Evolutionary conservation across 1,284 basidiomycete species (phyloP).

Genomic region (Ganoderma sinense): DNA sequence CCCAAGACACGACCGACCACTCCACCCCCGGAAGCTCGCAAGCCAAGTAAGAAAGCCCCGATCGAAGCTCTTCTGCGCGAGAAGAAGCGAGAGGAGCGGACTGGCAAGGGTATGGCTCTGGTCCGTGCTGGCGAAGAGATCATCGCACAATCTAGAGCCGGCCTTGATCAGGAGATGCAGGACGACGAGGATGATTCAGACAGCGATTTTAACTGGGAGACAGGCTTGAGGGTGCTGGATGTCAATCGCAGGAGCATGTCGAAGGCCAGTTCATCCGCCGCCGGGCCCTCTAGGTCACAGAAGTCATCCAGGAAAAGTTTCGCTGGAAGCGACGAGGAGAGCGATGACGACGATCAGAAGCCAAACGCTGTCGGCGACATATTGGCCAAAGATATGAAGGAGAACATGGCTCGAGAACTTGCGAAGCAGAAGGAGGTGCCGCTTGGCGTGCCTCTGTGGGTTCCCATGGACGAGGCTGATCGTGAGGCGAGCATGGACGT

Average conservation of each 20-base stretch:
- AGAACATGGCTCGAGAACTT: conserved; percentile 36
- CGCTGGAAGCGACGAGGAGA: conserved; percentile 16
- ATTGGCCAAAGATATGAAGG: conserved; percentile 44
- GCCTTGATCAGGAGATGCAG: conserved; percentile 42
- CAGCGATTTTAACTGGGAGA: conserved; percentile 23
- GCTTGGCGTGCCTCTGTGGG: conserved; percentile 36
- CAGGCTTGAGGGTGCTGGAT: background rate
- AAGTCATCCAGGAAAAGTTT: background rate
- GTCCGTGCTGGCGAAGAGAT: conserved; percentile 38
- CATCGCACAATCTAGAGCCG: conserved; percentile 48
- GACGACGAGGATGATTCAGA: conserved; percentile 42
- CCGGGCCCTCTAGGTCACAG: background rate
- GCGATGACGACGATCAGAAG: conserved; percentile 34
- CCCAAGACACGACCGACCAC: background rate
- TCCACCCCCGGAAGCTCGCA: conserved; percentile 17
- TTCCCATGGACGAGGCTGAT: conserved; percentile 13
- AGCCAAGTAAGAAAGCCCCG: conserved; percentile 52
- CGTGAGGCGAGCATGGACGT: conserved; percentile 24
- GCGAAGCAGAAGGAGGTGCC: conserved; percentile 52
- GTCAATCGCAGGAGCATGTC: conserved; percentile 10
- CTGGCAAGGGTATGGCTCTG: conserved; percentile 32
- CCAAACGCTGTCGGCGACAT: conserved; percentile 53
- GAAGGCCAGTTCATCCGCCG: background rate
- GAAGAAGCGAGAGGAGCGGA: conserved; percentile 35
- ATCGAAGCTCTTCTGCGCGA: conserved; percentile 50